Percentiles rank a stretch among this genome's conserved stretches.
These are phyloP conservation scores for Cicer pinnatifidum DNA, from an alignment of 306 rosid species.

Conservation along the genomic window DNA sequence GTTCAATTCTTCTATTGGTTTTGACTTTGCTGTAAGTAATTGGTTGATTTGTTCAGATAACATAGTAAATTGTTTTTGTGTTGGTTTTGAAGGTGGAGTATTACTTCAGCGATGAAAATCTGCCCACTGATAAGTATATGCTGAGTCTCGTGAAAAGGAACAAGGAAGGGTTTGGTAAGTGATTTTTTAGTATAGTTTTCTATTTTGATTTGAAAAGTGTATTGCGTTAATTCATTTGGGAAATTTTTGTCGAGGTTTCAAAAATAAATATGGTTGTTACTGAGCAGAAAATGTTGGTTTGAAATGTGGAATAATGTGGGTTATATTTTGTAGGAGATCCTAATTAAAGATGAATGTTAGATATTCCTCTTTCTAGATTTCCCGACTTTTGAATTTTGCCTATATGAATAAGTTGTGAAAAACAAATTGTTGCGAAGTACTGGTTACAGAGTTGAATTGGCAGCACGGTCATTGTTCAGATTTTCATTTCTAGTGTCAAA, in stretches of 20 bases:
- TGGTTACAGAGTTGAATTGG: constrained; percentile 28
- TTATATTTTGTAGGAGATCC: constrained; percentile 10
- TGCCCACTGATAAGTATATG: constrained; percentile 70
- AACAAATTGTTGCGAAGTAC: not conserved
- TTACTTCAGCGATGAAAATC: constrained; percentile 88
- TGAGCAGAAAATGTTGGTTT: constrained; percentile 3
- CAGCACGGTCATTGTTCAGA: not conserved
- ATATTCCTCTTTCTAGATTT: not conserved
- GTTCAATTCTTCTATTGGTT: not conserved
- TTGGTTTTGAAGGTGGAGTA: constrained; percentile 80
- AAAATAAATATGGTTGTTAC: not conserved
- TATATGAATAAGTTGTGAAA: not conserved
- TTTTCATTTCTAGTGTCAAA: not conserved
- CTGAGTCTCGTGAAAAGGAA: constrained; percentile 69
- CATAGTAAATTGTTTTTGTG: not conserved
- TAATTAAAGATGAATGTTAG: constrained; percentile 3
- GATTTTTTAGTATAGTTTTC: constrained; percentile 7
- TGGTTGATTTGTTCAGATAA: not conserved
- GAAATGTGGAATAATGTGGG: constrained; percentile 24
- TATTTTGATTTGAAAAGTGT: constrained; percentile 18
- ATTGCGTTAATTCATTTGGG: constrained; percentile 20
- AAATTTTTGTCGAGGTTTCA: not conserved
- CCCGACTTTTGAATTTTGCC: constrained; percentile 4
- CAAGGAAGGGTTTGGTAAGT: constrained; percentile 91
- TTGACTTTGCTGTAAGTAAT: not conserved